Evolutionary conservation across 2,329 filamentous ascomycete species (phyloP).

Genomic region (Sporothrix humicola): DNA sequence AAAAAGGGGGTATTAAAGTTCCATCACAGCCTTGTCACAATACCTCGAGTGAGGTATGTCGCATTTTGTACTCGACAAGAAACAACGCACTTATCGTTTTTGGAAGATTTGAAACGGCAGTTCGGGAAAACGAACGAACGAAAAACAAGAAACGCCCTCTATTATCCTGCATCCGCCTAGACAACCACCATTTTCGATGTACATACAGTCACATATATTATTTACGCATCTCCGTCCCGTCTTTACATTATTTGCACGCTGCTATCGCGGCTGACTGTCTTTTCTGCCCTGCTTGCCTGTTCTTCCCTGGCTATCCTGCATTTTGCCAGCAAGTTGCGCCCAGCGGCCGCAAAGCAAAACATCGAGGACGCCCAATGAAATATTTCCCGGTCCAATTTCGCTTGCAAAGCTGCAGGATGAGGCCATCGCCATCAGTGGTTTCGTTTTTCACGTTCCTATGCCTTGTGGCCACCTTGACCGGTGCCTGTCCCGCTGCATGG

Average conservation of each 20-base stretch:
- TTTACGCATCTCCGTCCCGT: slow-evolving; percentile 10
- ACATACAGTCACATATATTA: neutral
- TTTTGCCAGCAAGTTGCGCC: slow-evolving; percentile 24
- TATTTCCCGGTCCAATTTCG: slow-evolving; percentile 23
- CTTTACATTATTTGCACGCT: slow-evolving; percentile 10
- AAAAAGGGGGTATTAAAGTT: neutral
- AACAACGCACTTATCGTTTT: neutral
- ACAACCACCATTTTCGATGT: neutral
- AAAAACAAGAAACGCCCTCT: neutral
- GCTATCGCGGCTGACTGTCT: slow-evolving; percentile 4
- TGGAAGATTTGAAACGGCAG: neutral
- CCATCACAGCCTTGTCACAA: slow-evolving; percentile 12
- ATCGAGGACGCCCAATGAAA: slow-evolving; percentile 3
- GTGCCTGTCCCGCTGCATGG: neutral
- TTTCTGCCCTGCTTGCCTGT: neutral
- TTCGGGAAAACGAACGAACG: slow-evolving; percentile 8
- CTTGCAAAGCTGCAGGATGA: slow-evolving; percentile 26
- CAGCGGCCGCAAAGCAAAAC: neutral
- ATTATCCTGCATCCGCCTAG: neutral
- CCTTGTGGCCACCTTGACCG: neutral
- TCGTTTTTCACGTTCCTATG: neutral
- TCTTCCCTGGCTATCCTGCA: neutral
- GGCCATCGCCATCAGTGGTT: neutral
- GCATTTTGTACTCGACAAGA: neutral
- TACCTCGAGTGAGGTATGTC: neutral